These are phyloP conservation scores for Gracilariopsis chorda DNA, from an alignment of 23 red algal species.

Conservation along the genomic window DNA sequence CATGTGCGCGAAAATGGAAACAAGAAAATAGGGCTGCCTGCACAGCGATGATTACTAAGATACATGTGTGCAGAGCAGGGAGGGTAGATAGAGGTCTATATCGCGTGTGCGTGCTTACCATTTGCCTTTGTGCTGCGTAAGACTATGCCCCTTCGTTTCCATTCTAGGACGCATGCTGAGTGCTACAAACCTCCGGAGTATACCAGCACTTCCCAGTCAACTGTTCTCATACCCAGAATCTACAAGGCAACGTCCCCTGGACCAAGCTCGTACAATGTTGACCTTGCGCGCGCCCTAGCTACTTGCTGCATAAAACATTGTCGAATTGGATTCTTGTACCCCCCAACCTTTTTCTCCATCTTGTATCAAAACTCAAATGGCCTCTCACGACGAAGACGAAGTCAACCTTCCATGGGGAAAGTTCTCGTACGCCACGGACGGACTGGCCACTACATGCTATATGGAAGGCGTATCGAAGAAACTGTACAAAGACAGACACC, in stretches of 20 bases:
- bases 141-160: no score
- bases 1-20: no score
- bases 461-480: constrained; percentile 47
- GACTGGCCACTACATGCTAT: constrained; percentile 65
- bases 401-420: constrained; percentile 66
- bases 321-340: not conserved
- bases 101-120: no score
- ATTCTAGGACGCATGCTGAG: no score
- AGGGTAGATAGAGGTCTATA: no score
- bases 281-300: not conserved
- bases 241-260: no score
- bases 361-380: not conserved
- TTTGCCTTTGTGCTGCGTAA: no score
- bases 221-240: no score
- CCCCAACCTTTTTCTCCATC: not conserved
- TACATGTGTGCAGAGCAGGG: no score
- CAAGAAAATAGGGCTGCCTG: no score
- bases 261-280: not conserved
- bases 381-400: constrained; percentile 30
- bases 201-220: not conserved
- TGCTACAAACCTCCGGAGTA: not conserved
- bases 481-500: not conserved
- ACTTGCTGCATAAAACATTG: not conserved
- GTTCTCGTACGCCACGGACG: constrained; percentile 61
- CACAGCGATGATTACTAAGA: no score